Percentiles rank a stretch among this genome's conserved stretches.
Conservation (phyloP, 1,139 yeast genomes). For the Diutina neorugosa region DNA sequence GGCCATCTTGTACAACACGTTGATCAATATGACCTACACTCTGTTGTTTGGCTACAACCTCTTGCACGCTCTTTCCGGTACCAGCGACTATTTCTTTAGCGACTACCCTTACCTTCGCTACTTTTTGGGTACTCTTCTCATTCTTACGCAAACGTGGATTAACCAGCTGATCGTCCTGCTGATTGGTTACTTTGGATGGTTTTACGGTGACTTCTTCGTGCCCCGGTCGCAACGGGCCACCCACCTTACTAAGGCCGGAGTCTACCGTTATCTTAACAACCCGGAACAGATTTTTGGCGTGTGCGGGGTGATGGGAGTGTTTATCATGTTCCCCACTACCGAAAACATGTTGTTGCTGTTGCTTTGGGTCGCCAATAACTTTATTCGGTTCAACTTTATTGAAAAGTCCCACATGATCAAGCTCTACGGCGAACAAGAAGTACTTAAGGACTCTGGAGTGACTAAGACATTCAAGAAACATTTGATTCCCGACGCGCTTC, state of each 20-base stretch:
- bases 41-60: conserved; percentile 32
- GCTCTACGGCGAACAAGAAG: conserved; percentile 58
- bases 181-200: conserved; percentile 83
- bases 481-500: conserved; percentile 29
- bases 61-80: conserved; percentile 17
- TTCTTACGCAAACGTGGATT: conserved; percentile 61
- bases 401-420: conserved; percentile 75
- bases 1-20: conserved; percentile 57
- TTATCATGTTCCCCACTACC: conserved; percentile 47
- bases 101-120: conserved; percentile 42
- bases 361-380: conserved; percentile 59
- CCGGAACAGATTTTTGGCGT: conserved; percentile 79
- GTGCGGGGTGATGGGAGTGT: conserved; percentile 75
- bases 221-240: conserved; percentile 28
- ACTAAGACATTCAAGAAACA: conserved; percentile 52
- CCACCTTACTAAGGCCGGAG: conserved; percentile 67
- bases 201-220: conserved; percentile 77
- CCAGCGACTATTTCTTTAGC: background rate
- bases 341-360: conserved; percentile 45
- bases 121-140: conserved; percentile 42
- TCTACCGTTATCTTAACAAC: conserved; percentile 71
- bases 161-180: conserved; percentile 59
- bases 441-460: conserved; percentile 50
- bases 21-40: conserved; percentile 33
- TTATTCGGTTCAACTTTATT: conserved; percentile 58